phyloP scores from a whole-genome alignment of 495 filamentous ascomycete species.

The Thermothielavioides terrestris region DNA sequence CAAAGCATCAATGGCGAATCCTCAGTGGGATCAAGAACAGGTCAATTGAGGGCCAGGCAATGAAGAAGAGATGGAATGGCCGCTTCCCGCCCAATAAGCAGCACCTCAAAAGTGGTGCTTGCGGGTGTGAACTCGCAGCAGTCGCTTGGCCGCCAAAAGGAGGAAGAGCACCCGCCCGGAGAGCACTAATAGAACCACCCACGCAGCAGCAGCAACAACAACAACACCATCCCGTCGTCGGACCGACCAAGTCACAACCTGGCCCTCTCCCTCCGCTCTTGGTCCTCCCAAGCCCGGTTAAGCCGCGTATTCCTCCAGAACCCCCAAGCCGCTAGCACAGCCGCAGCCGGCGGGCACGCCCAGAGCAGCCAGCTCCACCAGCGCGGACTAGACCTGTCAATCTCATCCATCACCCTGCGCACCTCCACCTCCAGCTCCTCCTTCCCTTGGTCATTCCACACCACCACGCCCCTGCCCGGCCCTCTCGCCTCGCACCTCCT shows the following conservation, averaged over 20 bases:
- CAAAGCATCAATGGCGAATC: no score
- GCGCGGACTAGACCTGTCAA: constrained; percentile 54
- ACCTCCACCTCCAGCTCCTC: constrained; percentile 60
- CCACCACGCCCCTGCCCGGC: constrained; percentile 55
- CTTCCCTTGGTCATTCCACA: constrained; percentile 76
- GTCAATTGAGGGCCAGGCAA: neutral
- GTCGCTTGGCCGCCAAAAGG: neutral
- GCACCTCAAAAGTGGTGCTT: neutral
- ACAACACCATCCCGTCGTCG: neutral
- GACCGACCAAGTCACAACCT: constrained; percentile 48
- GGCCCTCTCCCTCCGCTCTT: constrained; percentile 57
- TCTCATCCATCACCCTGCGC: constrained; percentile 47
- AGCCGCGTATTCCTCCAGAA: constrained; percentile 57
- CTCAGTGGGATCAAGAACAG: neutral
- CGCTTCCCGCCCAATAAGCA: neutral
- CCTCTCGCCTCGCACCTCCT: constrained; percentile 57
- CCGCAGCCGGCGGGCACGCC: constrained; percentile 62
- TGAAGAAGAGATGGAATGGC: neutral
- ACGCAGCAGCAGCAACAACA: neutral
- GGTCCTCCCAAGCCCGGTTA: constrained; percentile 60
- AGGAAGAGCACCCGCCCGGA: neutral
- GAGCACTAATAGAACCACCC: neutral
- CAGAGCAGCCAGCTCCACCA: constrained; percentile 78
- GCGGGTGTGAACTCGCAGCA: neutral
- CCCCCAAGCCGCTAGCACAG: constrained; percentile 54